Conservation (phyloP, 805 yeast genomes). For the Saturnispora sekii region DNA sequence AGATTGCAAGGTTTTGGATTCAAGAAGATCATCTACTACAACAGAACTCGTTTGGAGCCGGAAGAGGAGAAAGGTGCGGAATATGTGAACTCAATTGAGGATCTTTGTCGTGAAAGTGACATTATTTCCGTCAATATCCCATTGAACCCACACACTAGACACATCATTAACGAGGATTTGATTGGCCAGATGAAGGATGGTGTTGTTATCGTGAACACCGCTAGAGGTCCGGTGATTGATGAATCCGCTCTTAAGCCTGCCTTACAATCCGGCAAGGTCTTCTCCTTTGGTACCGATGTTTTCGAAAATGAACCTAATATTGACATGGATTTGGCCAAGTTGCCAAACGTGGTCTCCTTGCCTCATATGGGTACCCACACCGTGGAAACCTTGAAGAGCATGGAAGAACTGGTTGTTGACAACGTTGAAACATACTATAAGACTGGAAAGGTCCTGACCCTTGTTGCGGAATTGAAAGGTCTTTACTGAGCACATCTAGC, state of each 20-base stretch:
- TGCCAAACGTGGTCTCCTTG: conserved; percentile 63
- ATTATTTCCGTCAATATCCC: conserved; percentile 72
- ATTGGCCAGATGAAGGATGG: conserved; percentile 69
- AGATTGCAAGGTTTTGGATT: conserved; percentile 73
- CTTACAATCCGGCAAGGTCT: conserved; percentile 55
- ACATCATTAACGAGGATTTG: conserved; percentile 51
- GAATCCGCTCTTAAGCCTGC: conserved; percentile 49
- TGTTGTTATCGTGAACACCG: conserved; percentile 74
- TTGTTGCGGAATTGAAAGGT: conserved; percentile 65
- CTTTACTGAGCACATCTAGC: conserved; percentile 10
- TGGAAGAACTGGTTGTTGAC: conserved; percentile 72
- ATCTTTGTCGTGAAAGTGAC: conserved; percentile 53
- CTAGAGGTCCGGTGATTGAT: conserved; percentile 79
- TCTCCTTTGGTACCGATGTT: conserved; percentile 65
- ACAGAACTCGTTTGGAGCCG: conserved; percentile 47
- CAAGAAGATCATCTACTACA: conserved; percentile 58
- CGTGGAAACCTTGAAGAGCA: conserved; percentile 57
- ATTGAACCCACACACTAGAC: conserved; percentile 59
- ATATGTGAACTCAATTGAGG: conserved; percentile 59
- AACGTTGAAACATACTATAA: conserved; percentile 50
- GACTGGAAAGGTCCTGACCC: conserved; percentile 59
- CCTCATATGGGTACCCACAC: conserved; percentile 93
- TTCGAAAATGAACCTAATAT: conserved; percentile 67
- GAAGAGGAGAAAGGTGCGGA: conserved; percentile 62
- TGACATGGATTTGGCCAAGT: conserved; percentile 44